phyloP scores from a whole-genome alignment of 768 basidiomycete species.

The Rhodosporidiobolus sp. region DNA sequence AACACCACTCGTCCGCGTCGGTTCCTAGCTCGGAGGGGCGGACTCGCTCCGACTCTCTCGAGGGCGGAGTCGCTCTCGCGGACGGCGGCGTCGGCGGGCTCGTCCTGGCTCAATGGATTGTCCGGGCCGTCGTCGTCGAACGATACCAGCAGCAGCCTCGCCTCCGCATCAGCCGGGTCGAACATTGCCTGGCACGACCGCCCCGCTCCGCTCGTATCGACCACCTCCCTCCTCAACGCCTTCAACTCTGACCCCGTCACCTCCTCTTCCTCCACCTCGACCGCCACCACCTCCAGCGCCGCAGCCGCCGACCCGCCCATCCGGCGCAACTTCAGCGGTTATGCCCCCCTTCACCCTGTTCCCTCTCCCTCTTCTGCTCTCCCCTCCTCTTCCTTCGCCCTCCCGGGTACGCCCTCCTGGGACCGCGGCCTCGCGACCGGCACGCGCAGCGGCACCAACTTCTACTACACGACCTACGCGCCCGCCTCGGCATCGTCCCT shows the following conservation, averaged over 20 bases:
- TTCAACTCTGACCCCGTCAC: no score
- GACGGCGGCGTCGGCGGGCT: not conserved
- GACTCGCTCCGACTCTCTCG: not conserved
- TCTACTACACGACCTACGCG: constrained; percentile 6
- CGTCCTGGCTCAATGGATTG: no score
- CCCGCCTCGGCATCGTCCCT: not conserved
- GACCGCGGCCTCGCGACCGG: not conserved
- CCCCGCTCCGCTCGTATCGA: no score
- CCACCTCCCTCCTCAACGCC: no score
- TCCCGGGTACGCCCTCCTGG: not conserved
- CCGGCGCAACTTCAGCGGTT: constrained; percentile 7
- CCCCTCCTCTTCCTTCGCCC: not conserved
- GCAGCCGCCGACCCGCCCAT: not conserved
- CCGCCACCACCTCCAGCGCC: not conserved
- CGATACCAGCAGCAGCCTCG: no score
- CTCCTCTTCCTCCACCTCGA: not conserved
- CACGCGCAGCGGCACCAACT: not conserved
- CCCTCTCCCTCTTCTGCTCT: not conserved
- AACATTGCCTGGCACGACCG: no score
- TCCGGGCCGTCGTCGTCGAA: no score
- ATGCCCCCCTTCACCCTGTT: not conserved
- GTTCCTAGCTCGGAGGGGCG: not conserved
- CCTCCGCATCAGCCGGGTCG: no score
- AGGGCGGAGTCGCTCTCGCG: not conserved
- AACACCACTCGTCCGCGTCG: constrained; percentile 18